Evolutionary conservation across 805 yeast genomes (phyloP).

Genomic region (Debaryomyces prosopidis): DNA sequence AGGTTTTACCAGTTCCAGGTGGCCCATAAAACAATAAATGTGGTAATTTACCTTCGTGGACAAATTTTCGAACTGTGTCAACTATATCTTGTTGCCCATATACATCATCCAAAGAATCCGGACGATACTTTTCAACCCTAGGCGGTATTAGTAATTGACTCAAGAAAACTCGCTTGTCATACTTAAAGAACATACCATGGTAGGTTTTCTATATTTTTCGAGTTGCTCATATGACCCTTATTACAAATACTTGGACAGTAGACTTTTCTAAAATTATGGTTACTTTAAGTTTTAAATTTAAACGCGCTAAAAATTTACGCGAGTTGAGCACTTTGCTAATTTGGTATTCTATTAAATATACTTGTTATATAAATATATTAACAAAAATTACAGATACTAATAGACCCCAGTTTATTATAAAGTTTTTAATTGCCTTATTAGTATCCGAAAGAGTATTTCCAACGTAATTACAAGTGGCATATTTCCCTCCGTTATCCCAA

Average conservation of each 20-base stretch:
- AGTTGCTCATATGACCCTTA: not conserved
- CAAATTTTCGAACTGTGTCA: conserved; percentile 80
- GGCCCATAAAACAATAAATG: conserved; percentile 94
- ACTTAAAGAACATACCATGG: conserved; percentile 48
- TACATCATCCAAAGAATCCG: conserved; percentile 78
- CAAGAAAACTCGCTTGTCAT: not conserved
- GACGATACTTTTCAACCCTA: conserved; percentile 95
- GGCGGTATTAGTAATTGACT: conserved; percentile 16
- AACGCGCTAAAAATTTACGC: not conserved
- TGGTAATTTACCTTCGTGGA: conserved; percentile 80
- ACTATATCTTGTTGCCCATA: conserved; percentile 90
- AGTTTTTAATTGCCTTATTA: conserved; percentile 7
- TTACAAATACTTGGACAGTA: not conserved
- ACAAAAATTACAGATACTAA: conserved; percentile 6
- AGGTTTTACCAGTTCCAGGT: conserved; percentile 92
- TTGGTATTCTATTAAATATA: not conserved
- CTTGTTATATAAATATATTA: not conserved
- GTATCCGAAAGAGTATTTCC: conserved; percentile 16
- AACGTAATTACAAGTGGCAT: conserved; percentile 39
- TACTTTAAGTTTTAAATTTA: not conserved
- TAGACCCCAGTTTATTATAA: conserved; percentile 15
- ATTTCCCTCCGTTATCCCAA: conserved; percentile 33
- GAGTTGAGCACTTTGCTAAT: not conserved
- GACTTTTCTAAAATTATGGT: not conserved
- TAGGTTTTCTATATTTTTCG: conserved; percentile 43